A percentile compares a stretch with the other conserved stretches of the same genome.
Evolutionary conservation across 2,329 filamentous ascomycete genomes (phyloP).

Genomic region (Trichoderma sp.): DNA sequence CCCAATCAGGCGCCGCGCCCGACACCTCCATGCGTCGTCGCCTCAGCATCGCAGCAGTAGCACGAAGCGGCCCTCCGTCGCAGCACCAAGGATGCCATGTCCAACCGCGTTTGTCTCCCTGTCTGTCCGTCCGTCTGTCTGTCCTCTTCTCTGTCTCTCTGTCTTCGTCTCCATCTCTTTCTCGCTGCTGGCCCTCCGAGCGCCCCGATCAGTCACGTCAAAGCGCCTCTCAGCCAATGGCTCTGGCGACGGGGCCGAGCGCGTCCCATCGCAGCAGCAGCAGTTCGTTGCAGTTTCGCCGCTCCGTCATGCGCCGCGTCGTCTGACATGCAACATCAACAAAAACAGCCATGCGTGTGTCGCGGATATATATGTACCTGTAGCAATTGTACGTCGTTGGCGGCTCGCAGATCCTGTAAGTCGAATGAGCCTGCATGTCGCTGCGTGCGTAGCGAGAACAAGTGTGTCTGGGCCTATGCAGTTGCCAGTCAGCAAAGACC

Average conservation of each 20-base stretch:
- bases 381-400: background rate
- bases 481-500: slow-evolving; percentile 15
- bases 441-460: background rate
- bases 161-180: background rate
- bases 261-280: background rate
- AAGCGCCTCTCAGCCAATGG: slow-evolving; percentile 22
- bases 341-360: slow-evolving; percentile 15
- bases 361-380: slow-evolving; percentile 6
- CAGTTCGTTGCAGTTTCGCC: slow-evolving; percentile 1
- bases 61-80: background rate
- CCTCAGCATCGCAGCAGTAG: slow-evolving; percentile 13
- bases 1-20: slow-evolving; percentile 39
- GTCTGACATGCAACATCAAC: slow-evolving; percentile 16
- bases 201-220: slow-evolving; percentile 27
- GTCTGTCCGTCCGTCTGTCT: background rate
- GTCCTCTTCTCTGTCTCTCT: background rate
- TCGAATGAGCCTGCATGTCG: background rate
- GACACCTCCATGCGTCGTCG: slow-evolving; percentile 24
- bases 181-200: background rate
- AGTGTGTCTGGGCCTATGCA: background rate
- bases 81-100: slow-evolving; percentile 11
- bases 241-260: background rate
- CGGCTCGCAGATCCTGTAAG: background rate
- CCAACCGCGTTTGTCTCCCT: background rate
- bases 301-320: slow-evolving; percentile 25